Evolutionary conservation across 2,329 filamentous ascomycete genomes (phyloP), one percentile per base, ranked within the genome.

Genomic region (Aureobasidium sp.): DNA sequence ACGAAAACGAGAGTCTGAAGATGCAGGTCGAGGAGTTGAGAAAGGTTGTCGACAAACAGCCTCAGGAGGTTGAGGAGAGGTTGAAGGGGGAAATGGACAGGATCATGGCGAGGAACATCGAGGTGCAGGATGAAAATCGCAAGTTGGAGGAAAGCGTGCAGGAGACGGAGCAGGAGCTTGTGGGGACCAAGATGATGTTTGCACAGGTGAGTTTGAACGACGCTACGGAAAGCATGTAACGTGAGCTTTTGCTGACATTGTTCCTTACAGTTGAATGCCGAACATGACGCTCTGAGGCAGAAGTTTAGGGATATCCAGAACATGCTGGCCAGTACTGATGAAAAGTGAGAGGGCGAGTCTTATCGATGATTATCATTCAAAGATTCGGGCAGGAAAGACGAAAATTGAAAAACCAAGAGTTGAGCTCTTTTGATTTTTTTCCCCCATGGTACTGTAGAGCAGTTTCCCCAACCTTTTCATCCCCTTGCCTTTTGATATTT

Each of bases 71-170:
- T 4, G 93, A 98, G 67, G 79, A 81, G 56, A 79, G 83, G 50
- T 81, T 95, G 70, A 83, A 86, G 66, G 79, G 80, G 10, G 91
- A 97, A 70, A 90, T 95, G 72, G 90, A 96, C 53, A 81, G 86
- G 50, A 82, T 97, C 63, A 93, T 97, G 85, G 84, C 89, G 68
- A 82, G 90, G 56, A 97, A 97, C 66, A 80, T 86, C 58, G 89
- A 94, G 63, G 90, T 97, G 6, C 90, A 97, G 64, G 90, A 95
- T 62, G 89, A 95, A 72, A 98, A 97, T 64, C 79, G 86, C 56
- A 81, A 78, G 55, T 73, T 98, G 60, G 90, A 96, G 70, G 91
- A 95, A 66, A 88, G 93, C 64, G 80, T 95, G 79, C 79, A 81
- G 4, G 90, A 96, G 61, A 87, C 97, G 75, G 93, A 97, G 74